phyloP scores from a whole-genome alignment of 768 basidiomycete species.

The Hydnomerulius pinastri region DNA sequence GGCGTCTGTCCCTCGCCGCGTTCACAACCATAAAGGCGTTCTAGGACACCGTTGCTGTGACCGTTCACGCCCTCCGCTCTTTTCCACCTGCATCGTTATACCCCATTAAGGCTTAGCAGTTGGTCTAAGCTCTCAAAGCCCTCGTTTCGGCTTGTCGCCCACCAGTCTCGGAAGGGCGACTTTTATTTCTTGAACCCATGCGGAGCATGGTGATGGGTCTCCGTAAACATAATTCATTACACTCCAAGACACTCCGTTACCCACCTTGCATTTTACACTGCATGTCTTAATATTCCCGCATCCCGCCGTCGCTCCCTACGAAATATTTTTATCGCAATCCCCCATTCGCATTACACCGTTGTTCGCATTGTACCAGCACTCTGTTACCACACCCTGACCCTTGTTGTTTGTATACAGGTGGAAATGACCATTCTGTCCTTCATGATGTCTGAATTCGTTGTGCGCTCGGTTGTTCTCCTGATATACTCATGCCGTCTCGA shows the following conservation, averaged over 20 bases:
- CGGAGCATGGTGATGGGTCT: background rate
- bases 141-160: background rate
- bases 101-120: background rate
- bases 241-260: background rate
- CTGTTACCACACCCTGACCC: background rate
- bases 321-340: background rate
- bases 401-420: background rate
- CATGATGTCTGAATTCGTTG: too few species aligned
- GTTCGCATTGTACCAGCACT: background rate
- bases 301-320: background rate
- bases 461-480: too few species aligned
- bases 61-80: background rate
- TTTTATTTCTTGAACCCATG: background rate
- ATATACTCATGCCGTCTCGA: too few species aligned
- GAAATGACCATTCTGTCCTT: too few species aligned
- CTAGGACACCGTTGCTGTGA: slow-evolving; percentile 3
- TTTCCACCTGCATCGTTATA: background rate
- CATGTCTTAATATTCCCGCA: background rate
- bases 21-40: slow-evolving; percentile 31
- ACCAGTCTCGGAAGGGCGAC: too few species aligned
- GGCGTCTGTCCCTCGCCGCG: slow-evolving; percentile 33
- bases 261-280: background rate
- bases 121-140: background rate
- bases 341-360: background rate
- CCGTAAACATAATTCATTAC: background rate